Evolutionary conservation across 805 yeast genomes (phyloP).

Genomic region (Candida ulmi): DNA sequence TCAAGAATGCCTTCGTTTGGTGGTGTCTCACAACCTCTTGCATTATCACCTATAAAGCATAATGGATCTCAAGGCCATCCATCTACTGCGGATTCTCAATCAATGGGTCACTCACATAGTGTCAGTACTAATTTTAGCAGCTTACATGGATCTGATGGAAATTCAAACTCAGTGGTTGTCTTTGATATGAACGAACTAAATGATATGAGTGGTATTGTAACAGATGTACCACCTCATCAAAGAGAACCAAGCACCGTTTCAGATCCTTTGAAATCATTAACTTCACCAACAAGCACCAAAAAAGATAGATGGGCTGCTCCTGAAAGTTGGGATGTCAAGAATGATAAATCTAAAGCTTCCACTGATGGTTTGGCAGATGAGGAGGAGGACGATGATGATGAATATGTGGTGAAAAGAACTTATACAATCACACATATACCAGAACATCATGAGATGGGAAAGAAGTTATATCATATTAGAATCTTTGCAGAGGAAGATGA

Average conservation of each 20-base stretch:
- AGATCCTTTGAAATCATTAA: neutral
- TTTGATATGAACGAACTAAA: constrained; percentile 33
- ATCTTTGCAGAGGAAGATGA: constrained; percentile 81
- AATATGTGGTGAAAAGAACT: constrained; percentile 28
- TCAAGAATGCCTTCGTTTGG: constrained; percentile 11
- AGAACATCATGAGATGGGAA: constrained; percentile 17
- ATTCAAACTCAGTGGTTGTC: constrained; percentile 33
- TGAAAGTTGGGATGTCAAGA: constrained; percentile 56
- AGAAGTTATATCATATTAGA: constrained; percentile 47
- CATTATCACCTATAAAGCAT: neutral
- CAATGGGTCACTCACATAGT: constrained; percentile 3
- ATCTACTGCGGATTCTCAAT: constrained; percentile 1
- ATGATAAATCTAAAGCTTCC: constrained; percentile 14
- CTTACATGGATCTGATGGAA: constrained; percentile 2
- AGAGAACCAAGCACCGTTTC: neutral
- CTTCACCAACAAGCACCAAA: neutral
- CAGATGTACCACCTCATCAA: neutral
- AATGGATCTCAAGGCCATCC: neutral
- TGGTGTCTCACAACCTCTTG: neutral
- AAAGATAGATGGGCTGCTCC: constrained; percentile 47
- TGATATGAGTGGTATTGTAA: constrained; percentile 47
- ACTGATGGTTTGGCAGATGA: neutral
- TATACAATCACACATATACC: constrained; percentile 27
- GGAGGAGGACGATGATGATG: constrained; percentile 29
- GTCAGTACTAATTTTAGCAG: constrained; percentile 3